Conservation (phyloP, 2,329 filamentous ascomycete genomes). For the Botrytis pseudocinerea region DNA sequence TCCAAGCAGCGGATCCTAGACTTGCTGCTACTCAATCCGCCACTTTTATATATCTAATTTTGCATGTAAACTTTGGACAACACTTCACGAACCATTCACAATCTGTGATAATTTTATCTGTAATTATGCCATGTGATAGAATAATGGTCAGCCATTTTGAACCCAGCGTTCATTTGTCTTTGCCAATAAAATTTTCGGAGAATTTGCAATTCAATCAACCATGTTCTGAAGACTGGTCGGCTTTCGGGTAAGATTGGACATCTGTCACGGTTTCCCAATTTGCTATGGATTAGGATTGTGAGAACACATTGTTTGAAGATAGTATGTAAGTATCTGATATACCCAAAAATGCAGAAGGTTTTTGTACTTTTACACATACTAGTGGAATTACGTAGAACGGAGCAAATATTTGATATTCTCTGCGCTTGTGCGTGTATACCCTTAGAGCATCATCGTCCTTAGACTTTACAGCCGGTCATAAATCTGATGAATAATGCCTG, state of each 20-base stretch:
- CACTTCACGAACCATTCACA: neutral
- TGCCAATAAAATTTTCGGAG: too few relatives aligned
- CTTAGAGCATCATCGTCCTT: too few relatives aligned
- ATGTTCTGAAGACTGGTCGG: neutral
- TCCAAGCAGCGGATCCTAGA: too few relatives aligned
- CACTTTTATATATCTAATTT: too few relatives aligned
- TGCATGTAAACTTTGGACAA: neutral
- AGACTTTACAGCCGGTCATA: neutral
- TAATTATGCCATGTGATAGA: neutral
- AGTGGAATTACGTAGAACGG: neutral
- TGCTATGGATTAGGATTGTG: neutral
- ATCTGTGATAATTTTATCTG: neutral
- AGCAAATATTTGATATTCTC: too few relatives aligned
- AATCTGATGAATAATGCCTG: neutral
- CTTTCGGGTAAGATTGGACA: neutral
- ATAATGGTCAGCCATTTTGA: neutral
- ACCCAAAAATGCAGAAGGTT: too few relatives aligned
- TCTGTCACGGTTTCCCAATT: neutral
- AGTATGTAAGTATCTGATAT: neutral
- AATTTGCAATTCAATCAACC: neutral
- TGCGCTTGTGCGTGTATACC: neutral
- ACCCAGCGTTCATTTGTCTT: neutral
- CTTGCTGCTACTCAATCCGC: neutral
- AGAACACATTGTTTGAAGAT: rapidly evolving
- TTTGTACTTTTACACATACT: neutral